These are phyloP conservation scores for Annulohypoxylon nitens DNA, from an alignment of 495 filamentous ascomycete species.

Conservation along the genomic window DNA sequence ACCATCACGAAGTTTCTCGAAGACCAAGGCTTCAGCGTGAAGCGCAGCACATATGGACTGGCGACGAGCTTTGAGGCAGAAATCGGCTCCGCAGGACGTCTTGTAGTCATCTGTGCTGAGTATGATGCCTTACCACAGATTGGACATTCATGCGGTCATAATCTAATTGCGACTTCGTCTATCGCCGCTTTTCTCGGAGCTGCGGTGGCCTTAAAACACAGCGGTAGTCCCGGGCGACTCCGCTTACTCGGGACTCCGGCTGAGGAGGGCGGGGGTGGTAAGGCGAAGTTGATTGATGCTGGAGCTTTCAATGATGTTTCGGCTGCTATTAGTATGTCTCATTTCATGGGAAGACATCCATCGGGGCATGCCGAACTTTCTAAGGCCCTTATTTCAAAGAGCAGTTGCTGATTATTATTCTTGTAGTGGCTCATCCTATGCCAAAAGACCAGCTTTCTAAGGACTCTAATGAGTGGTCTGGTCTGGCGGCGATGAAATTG, in stretches of 20 bases:
- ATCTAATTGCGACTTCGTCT: constrained; percentile 74
- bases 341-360: not conserved
- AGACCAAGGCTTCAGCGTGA: constrained; percentile 59
- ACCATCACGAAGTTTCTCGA: constrained; percentile 59
- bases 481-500: constrained; percentile 60
- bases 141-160: constrained; percentile 71
- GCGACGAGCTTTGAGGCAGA: constrained; percentile 68
- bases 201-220: constrained; percentile 63
- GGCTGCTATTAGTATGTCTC: constrained; percentile 57
- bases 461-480: constrained; percentile 30
- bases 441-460: constrained; percentile 50
- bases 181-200: constrained; percentile 70
- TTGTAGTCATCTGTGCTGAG: constrained; percentile 70
- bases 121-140: constrained; percentile 64
- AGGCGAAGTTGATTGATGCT: constrained; percentile 62
- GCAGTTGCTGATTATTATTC: not conserved
- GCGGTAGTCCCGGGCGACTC: constrained; percentile 63
- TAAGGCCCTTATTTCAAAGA: not conserved
- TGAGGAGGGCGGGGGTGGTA: constrained; percentile 70
- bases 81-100: constrained; percentile 62
- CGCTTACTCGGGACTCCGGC: constrained; percentile 77
- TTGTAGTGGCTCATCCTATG: constrained; percentile 63
- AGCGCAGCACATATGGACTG: constrained; percentile 63
- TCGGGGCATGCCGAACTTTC: not conserved
- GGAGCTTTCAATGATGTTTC: constrained; percentile 63